A percentile compares a stretch with the other conserved stretches of the same genome.
Evolutionary conservation across 306 rosid species (phyloP).

Genomic region (Lablab purpureus): DNA sequence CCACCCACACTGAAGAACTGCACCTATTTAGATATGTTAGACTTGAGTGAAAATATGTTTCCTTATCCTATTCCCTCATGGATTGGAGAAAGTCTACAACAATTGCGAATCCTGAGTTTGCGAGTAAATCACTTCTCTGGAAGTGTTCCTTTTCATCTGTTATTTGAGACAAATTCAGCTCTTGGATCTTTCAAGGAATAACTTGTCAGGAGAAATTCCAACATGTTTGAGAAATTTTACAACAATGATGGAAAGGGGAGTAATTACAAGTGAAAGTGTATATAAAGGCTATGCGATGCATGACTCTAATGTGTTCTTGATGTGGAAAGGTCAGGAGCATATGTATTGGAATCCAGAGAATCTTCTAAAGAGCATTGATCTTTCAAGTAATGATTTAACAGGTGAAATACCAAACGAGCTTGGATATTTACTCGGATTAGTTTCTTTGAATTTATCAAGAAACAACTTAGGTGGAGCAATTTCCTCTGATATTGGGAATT

Average conservation of each 20-base stretch:
- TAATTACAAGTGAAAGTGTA: not conserved
- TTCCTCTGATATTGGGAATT: not conserved
- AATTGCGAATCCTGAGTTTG: constrained; percentile 27
- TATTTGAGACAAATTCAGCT: no score
- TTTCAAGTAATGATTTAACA: not conserved
- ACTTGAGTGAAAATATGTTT: constrained; percentile 3
- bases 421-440: not conserved
- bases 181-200: no score
- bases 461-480: constrained; percentile 1
- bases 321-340: not conserved
- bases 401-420: constrained; percentile 16
- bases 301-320: not conserved
- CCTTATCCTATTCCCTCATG: constrained; percentile 20
- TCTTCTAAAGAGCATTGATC: constrained; percentile 29
- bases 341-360: constrained; percentile 12
- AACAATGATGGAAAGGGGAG: not conserved
- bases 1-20: constrained; percentile 24
- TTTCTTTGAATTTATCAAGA: no score
- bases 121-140: no score
- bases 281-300: not conserved
- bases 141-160: no score
- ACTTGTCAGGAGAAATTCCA: not conserved
- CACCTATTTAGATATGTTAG: not conserved
- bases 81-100: constrained; percentile 7
- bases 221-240: not conserved